Evolutionary conservation across 371 early-diverging fungal species (phyloP), one percentile per base, ranked within the genome.

Genomic region (Umbelopsis sp.): DNA sequence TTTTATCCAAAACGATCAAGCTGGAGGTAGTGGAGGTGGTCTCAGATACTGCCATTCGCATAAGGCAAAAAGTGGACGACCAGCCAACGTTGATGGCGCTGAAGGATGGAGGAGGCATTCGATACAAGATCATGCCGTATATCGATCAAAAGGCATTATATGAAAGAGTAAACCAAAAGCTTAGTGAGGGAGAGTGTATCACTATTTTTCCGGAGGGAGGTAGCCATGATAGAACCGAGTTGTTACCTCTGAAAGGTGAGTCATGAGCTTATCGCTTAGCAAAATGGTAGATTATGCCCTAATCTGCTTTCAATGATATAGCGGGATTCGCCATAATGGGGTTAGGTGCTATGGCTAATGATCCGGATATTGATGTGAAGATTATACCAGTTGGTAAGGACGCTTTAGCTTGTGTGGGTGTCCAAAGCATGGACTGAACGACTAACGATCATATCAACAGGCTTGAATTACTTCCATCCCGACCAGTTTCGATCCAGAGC

Each of bases 151-250:
- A 84, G 45, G 81, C 84, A 9, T 92, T 98, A 75, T 98, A 96
- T 79, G 75, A 83, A 29, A 85, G 88, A 37, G 98, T 98, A 1
- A 88, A 91, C 70, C 83, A 86, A 9, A 87, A 91, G 18, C 78
- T 99, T 41, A 83, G 90, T 66, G 77, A 82, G 18, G 90, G 93
- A 37, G 90, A 90, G 51, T 94, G 96, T 70, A 88, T 98, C 16
- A 97, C 97, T 12, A 96, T 99, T 63, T 99, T 99, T 76, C 99
- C 99, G 4, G 99, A 98, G 76, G 98, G 98, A 48, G 98, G 99
- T 11, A 93, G 92, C 67, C 99, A 99, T 77, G 99, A 99, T 76
- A 92, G 97, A 63, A 85, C 95, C 14, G 93, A 96, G 68, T 89
- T 99, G 88, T 76, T 99, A 62, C 99, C 99, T 16, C 80, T 99